Conservation (phyloP, 768 basidiomycete species). For the Leccinum uliginosum region DNA sequence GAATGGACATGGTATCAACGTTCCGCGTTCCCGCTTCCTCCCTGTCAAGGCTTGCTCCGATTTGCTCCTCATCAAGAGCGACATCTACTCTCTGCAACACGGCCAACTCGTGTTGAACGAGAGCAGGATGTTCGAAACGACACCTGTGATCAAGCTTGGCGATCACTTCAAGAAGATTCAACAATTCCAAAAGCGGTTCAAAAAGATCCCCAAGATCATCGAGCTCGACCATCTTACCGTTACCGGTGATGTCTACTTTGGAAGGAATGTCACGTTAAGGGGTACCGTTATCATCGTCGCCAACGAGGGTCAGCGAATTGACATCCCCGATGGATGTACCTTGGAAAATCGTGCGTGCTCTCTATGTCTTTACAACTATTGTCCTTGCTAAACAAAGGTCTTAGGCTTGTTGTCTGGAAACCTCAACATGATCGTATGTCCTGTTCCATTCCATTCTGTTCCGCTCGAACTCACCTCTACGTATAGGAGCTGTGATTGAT, state of each 20-base stretch:
- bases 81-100: conserved; percentile 67
- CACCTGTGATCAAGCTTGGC: conserved; percentile 74
- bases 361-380: background rate
- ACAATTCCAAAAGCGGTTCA: conserved; percentile 72
- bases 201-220: conserved; percentile 67
- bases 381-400: conserved; percentile 13
- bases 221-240: conserved; percentile 76
- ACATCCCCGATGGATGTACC: conserved; percentile 71
- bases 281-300: conserved; percentile 75
- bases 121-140: conserved; percentile 53
- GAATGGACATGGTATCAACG: conserved; percentile 66
- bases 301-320: conserved; percentile 70
- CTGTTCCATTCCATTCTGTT: background rate
- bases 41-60: conserved; percentile 63
- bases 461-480: background rate
- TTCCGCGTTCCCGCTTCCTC: conserved; percentile 68
- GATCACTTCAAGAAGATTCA: conserved; percentile 75
- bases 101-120: conserved; percentile 63
- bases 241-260: conserved; percentile 64
- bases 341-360: conserved; percentile 56
- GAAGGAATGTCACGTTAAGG: conserved; percentile 57
- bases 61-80: conserved; percentile 61
- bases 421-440: conserved; percentile 63
- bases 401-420: conserved; percentile 68
- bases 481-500: conserved; percentile 29